Evolutionary conservation across 139 green algal species (phyloP), one percentile per base, ranked within the genome.

Genomic region (Eudorina sp.): DNA sequence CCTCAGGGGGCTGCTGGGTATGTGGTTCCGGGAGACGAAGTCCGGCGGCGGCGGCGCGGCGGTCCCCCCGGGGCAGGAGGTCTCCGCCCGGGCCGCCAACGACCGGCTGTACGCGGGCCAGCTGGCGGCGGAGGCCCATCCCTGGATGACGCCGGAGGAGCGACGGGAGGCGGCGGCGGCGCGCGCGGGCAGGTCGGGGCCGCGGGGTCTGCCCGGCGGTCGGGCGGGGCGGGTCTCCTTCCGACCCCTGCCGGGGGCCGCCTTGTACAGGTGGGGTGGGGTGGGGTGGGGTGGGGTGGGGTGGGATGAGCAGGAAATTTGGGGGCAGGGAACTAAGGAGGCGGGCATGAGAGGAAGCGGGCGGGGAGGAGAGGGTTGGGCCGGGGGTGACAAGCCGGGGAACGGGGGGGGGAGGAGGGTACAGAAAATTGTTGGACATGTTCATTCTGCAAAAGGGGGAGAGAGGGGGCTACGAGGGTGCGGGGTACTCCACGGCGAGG

Each of bases 101-200:
- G 80, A 86, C 21, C 29, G 43, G 29, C 60, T 86, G 19, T 76
- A 77, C 31, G 38, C 25, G n/a, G 80, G 80, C 27, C 80, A 86
- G 80, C 43, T 86, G 60, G 60, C 41, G n/a, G 5, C 60, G 25
- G 80, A 45, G 80, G 18, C 78, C 1, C 40, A 4, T 36, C 38
- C 55, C 40, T 85, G 78, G 60, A 73, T 86, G 80, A 4, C 43
- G 1, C 19, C 60, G 55, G 25, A 62, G 80, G 80, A 46, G 40
- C 41, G 80, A 11, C 18, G 2, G 40, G 41, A 29, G 41, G 58
- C 80, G 80, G 40, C 60, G 62, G 62, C 41, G n/a, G 80, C 60
- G 40, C 55, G 27, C 2, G 40, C 27, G 55, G 80, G 60, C 18
- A 23, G 16, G 13, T 31, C 60, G 9, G 80, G 80, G n/a, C 60